Base-by-base conservation (phyloP, 1,284 basidiomycete genomes). In the Sporisorium iseilematis-ciliati region DNA sequence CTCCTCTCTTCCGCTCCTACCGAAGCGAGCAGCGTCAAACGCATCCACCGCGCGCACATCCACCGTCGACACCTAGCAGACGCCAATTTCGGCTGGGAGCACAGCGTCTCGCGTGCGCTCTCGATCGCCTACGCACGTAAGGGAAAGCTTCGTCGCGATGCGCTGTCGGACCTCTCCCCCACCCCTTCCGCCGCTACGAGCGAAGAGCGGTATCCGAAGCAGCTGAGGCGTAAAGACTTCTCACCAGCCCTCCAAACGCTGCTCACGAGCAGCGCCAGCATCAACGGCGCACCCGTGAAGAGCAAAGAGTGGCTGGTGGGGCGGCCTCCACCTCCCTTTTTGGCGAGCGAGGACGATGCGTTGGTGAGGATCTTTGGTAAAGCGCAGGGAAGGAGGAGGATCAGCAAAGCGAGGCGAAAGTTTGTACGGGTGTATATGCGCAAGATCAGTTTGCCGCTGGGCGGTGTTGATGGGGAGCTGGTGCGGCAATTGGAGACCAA, bases 51-150 rank as follows among this genome's bases (percentile, higher is more conserved):
- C 26, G 67, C 73, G 2, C 40, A 48, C 21, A n/a, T n/a, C 3
- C 73, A 75, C 16, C 73, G 67, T 14, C 56, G 73, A 2, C 67
- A 75, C 2, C 43, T 75, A 2, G 68, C 73, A 29, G 73, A 75
- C 21, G 73, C 73, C 0, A 75, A 75, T 7, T 57, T 57, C 14
- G 73, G 73, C 16, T 75, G 73, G 73, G 53, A 60, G 35, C 73
- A 75, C 18, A 53, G 67, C 4, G 64, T 75, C 0, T n/a, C 40
- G 4, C 67, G 73, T 20, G 53, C 67, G 0, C 57, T 75, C 29
- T 60, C 51, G 1, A 49, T 71, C 8, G 73, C 73, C 10, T 75
- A 75, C 26, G 73, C 55, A 6, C 52, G 67, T 3, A 40, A 8
- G 1, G 73, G 73, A 4, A 75, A 71, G 23, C 61, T 75, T 4